Evolutionary conservation across 2,329 filamentous ascomycete species (phyloP), one percentile per base, ranked within the genome.

Genomic region (Plectosphaerella plurivora): DNA sequence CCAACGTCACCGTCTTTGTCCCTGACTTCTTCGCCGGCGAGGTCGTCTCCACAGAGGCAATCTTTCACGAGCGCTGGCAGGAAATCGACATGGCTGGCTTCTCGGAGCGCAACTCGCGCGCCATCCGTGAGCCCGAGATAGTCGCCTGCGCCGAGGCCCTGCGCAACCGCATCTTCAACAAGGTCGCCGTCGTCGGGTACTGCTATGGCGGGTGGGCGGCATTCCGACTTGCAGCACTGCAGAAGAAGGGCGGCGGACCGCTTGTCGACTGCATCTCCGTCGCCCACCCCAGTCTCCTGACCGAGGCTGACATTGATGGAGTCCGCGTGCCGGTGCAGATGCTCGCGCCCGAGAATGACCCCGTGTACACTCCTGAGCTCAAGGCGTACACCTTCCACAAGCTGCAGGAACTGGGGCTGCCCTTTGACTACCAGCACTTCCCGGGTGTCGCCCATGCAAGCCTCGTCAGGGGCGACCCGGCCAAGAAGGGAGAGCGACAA

Each of bases 171-270:
- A n/a, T 4, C 41, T 64, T 71, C 57, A 56, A 58, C 5, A 69
- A 64, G 36, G 54, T 77, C 11, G 76, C 64, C 4, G 75, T 73
- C 0, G 62, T 77, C 3, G 77, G 77, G 2, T 80, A 68, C 57
- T 80, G 77, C 63, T 80, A 70, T 50, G 77, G 77, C 14, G 76
- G 75, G 6, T 81, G 77, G 78, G 77, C 73, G 1, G 66, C 65
- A 4, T 73, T 78, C 52, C 70, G 72, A 1, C 69, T 81, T 0
- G 78, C 68, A 0, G 66, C 70, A 2, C 16, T 18, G 16, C 5
- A 12, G n/a, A 53, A 51, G 10, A 70, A 72, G 53, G 65, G 62
- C 12, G 15, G 33, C 12, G 54, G 67, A n/a, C 60, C 61, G 2
- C 61, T 80, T 2, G 70, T 80, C 5, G 76, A 80, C 52, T 72